Evolutionary conservation across 208 protist genomes (phyloP), one percentile per base, ranked within the genome.

Genomic region (Acanthamoeba healyi): DNA sequence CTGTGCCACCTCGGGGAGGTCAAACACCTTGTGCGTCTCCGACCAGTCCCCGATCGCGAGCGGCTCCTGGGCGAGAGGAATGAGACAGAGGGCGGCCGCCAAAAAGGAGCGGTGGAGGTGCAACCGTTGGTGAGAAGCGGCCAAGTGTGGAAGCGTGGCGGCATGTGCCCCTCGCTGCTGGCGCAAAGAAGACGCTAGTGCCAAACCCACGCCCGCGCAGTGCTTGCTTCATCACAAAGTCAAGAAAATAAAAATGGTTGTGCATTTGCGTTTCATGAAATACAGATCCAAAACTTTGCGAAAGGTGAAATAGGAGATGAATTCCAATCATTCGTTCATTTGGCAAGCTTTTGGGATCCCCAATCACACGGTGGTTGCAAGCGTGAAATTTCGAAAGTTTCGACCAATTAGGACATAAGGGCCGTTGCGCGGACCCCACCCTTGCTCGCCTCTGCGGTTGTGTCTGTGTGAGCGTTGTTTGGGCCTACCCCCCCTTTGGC

Each of bases 1-100:
- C 56, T 90, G 82, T 0, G 49, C 36, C 36, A 90, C 82, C 29
- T 90, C 82, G 4, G 29, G 49, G 0, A 12, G 6, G 22, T n/a
- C 44, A 26, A 90, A 90, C 51, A 40, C 36, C 44, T 90, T 90
- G 56, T 40, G 34, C 51, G 40, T 40, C 82, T 90, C 82, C 22
- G 82, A 36, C 42, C 42, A 90, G 26, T 90, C 82, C 6, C 82
- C 82, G 5, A 90, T 46, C 6, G 29, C 44, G 74, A 84, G 74
- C 26, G 44, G 74, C 38, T 84, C 74, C 44, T 84, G 42, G 1
- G 38, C 38, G 58, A 67, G 0, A 9, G 0, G 22, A n/a, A n/a
- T n/a, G 54, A n/a, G 54, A 61, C 1, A 61, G 22, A n/a, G 54
- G n/a, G 5, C 54, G 0, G n/a, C n/a, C 44, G 44, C 44, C 4